Evolutionary conservation across 352 stramenopile species (phyloP), one percentile per base, ranked within the genome.

Genomic region (Pythium folliculosum): DNA sequence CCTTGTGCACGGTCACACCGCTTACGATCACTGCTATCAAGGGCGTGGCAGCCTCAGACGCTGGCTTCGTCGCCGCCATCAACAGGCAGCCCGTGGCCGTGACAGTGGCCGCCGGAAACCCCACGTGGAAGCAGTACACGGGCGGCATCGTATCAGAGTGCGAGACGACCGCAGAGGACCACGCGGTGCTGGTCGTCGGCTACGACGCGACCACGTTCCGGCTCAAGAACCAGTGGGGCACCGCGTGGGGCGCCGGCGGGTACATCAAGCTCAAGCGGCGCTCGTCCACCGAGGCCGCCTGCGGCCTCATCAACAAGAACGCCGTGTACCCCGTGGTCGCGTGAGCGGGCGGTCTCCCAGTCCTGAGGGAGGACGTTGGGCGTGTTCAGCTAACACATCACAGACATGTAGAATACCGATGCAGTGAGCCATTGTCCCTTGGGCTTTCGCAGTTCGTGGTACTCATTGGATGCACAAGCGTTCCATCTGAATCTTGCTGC

Each of bases 151-250:
- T 98, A 59, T 77, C 75, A 25, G 75, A 63, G 13, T 91, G 79
- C 62, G 84, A 77, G 49, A 47, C 40, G 40, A 47, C 37, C 17
- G 14, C 40, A 8, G 14, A n/a, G 12, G 14, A 94, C 89, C 97
- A 99, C 72, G 98, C 97, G n/a, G 96, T 99, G 43, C 83, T 99
- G 59, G 92, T 92, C 4, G 95, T 99, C 17, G 97, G 97, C 16
- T 99, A 98, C 73, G 89, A 67, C 55, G 21, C 5, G 10, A 45
- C 13, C 23, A 84, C 70, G 70, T 99, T 96, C 88, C 98, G 98
- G 75, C 91, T 99, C 44, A 98, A 98, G 72, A 99, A 99, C 79
- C 98, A 96, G 56, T 99, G 97, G 97, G 96, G 97, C 56, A 74
- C 80, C 3, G 69, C 69, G 21, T 99, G 96, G 96, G 97, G 96